Percentiles rank a stretch among this genome's conserved stretches.
phyloP scores from a whole-genome alignment of 805 yeast species.

The Starmerella gropengiesseri region DNA sequence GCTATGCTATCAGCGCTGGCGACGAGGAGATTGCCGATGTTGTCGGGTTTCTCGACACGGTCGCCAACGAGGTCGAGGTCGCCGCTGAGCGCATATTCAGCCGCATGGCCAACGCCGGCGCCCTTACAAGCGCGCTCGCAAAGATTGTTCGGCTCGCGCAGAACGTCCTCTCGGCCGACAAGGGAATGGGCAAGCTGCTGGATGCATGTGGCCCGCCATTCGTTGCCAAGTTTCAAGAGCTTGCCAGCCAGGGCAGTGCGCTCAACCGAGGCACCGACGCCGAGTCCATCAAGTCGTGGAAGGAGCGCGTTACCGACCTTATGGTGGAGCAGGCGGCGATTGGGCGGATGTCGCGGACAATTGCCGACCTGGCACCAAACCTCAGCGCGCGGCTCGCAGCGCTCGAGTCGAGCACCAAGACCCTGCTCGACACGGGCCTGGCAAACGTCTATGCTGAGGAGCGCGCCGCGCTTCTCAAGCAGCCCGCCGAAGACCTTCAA shows the following conservation, averaged over 20 bases:
- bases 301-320: background rate
- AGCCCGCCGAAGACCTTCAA: background rate
- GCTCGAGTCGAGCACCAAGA: background rate
- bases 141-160: slow-evolving; percentile 12
- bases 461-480: background rate
- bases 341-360: background rate
- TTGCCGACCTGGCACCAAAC: background rate
- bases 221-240: background rate
- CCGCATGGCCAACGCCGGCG: background rate
- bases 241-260: background rate
- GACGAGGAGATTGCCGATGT: background rate
- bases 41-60: slow-evolving; percentile 3
- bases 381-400: background rate
- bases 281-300: background rate
- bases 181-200: slow-evolving; percentile 12
- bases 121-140: slow-evolving; percentile 4
- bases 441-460: background rate
- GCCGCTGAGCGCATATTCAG: slow-evolving; percentile 1
- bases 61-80: background rate
- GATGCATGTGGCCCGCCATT: slow-evolving; percentile 12
- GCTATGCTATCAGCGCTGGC: slow-evolving; percentile 11
- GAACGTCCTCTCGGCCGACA: slow-evolving; percentile 8
- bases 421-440: background rate
- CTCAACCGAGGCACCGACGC: background rate
- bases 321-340: background rate